A percentile compares a stretch with the other conserved stretches of the same genome.
These are phyloP conservation scores for Guadua angustifolia DNA, from an alignment of 176 grass and related monocot species.

Conservation along the genomic window DNA sequence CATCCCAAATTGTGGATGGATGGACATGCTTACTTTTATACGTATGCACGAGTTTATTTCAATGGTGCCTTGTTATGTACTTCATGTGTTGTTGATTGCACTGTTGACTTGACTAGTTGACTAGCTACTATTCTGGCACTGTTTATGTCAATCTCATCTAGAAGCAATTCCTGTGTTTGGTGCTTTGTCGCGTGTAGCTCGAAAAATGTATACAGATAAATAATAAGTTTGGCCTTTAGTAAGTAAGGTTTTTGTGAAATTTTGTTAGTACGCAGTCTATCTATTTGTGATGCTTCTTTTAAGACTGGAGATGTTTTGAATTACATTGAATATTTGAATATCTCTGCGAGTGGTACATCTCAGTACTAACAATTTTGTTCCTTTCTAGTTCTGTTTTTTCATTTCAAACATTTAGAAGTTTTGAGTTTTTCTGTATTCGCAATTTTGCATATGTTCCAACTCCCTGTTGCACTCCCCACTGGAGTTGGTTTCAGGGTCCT, in stretches of 20 bases:
- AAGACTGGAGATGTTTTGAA: background rate
- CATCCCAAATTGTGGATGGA: conserved; percentile 30
- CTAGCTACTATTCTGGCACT: background rate
- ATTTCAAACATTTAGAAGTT: background rate
- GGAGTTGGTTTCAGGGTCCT: conserved; percentile 15
- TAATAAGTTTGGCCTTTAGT: background rate
- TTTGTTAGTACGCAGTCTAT: background rate
- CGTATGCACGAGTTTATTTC: background rate
- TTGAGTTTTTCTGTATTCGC: background rate
- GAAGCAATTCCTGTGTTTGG: conserved; percentile 19
- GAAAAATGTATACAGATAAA: background rate
- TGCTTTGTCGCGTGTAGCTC: background rate
- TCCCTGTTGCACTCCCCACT: background rate
- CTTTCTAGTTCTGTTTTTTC: background rate
- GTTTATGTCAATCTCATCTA: conserved; percentile 27
- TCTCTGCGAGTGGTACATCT: background rate
- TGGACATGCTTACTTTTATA: conserved; percentile 14
- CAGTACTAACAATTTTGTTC: background rate
- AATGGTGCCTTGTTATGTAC: conserved; percentile 28
- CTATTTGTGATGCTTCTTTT: background rate
- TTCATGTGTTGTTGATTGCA: conserved; percentile 12
- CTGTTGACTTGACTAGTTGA: conserved; percentile 24
- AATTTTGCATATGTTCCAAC: background rate
- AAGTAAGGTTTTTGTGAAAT: background rate
- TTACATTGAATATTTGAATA: background rate